Percentiles rank a stretch among this genome's conserved stretches.
phyloP scores from a whole-genome alignment of 768 basidiomycete genomes.

The Collybia mongolica region DNA sequence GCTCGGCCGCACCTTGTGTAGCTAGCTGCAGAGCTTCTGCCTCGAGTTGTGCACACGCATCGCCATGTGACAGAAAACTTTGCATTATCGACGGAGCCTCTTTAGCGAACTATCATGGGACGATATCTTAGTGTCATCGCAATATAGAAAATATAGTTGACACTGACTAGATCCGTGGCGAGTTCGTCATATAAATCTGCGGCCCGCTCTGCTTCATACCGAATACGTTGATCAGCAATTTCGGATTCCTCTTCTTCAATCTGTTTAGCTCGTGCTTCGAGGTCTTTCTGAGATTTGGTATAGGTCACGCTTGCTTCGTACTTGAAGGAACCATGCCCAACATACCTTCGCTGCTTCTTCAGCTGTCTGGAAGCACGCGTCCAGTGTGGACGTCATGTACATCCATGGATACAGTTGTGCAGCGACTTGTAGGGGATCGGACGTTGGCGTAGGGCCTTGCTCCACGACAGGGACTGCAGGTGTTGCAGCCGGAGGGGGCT shows the following conservation, averaged over 20 bases:
- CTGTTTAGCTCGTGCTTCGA: constrained; percentile 30
- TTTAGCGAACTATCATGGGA: constrained; percentile 32
- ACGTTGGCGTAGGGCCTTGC: constrained; percentile 20
- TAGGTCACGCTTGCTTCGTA: neutral
- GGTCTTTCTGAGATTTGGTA: constrained; percentile 28
- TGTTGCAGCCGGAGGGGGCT: constrained; percentile 7
- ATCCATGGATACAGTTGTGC: constrained; percentile 59
- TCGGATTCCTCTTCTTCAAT: constrained; percentile 38
- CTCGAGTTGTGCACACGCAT: constrained; percentile 39
- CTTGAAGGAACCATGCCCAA: neutral
- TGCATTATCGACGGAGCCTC: constrained; percentile 50
- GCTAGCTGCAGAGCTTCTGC: constrained; percentile 44
- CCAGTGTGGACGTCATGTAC: constrained; percentile 57
- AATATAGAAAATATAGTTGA: neutral
- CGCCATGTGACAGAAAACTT: constrained; percentile 44
- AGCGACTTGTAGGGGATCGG: constrained; percentile 44
- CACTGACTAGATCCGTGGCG: constrained; percentile 31
- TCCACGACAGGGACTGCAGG: neutral
- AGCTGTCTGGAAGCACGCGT: constrained; percentile 44
- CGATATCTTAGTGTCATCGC: neutral
- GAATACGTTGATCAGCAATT: constrained; percentile 37
- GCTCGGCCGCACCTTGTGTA: constrained; percentile 18
- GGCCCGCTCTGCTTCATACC: constrained; percentile 40
- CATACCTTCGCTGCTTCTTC: constrained; percentile 34
- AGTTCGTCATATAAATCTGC: constrained; percentile 48